Evolutionary conservation across 2,329 filamentous ascomycete species (phyloP), one percentile per base, ranked within the genome.

Genomic region (Pseudopyrenochaeta lycopersici): DNA sequence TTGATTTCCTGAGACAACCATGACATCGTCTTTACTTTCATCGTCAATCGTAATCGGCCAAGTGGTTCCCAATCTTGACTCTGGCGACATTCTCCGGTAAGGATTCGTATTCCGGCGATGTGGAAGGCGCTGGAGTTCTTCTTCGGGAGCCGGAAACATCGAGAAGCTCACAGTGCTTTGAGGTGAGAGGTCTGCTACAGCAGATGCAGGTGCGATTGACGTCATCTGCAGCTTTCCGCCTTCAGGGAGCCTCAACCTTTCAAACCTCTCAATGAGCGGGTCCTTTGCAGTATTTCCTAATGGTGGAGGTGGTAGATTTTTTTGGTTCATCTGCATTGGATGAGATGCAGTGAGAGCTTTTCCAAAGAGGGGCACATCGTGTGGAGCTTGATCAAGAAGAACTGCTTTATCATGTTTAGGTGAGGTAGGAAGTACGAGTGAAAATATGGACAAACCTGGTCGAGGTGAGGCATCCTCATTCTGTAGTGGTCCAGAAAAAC

Each of bases 221-320:
- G 42, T 21, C 20, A 42, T 17, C 33, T 11, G 14, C 2, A 7
- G 7, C 12, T 42, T 42, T 12, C 39, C 20, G 4, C n/a, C 27
- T 11, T 27, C 9, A n/a, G 42, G 38, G 5, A 52, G n/a, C 21
- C 32, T 42, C 43, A 47, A 30, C 38, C 32, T 51, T 27, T 43
- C 43, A 10, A 47, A 35, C 27, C 21, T 17, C 32, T 52, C 42
- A 31, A 31, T 33, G 15, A 55, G 32, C n/a, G 42, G 20, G 15
- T 47, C 47, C 18, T 42, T 45, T n/a, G 21, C 36, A 18, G 6
- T 10, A 21, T n/a, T 36, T 42, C 12, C 9, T 49, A 32, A 12
- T 15, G 27, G 4, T 36, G 21, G 7, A 39, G 17, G 6, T 10
- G n/a, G 30, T 27, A 27, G 9, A 30, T n/a, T 7, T 23, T 27